Conservation (phyloP, 768 basidiomycete genomes). For the Vararia minispora region DNA sequence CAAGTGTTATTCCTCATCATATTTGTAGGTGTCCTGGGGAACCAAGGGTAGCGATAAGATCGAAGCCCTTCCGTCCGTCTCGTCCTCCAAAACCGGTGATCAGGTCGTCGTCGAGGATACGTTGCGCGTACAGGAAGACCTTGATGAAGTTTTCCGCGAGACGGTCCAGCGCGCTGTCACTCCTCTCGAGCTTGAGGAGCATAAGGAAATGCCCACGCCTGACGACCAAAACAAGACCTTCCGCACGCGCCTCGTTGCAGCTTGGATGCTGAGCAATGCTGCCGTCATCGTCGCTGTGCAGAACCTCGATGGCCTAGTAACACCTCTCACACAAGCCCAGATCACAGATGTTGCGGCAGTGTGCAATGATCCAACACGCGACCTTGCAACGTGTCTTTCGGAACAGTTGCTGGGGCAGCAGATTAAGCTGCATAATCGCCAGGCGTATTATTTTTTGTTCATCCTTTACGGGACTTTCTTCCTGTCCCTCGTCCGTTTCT, state of each 20-base stretch:
- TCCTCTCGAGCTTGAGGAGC: conserved; percentile 54
- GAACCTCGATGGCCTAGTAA: conserved; percentile 55
- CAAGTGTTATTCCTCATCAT: no score
- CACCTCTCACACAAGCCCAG: no score
- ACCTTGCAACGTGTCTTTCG: no score
- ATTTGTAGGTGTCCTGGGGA: conserved; percentile 70
- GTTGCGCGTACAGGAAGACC: conserved; percentile 69
- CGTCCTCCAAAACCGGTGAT: conserved; percentile 69
- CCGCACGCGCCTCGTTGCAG: conserved; percentile 72
- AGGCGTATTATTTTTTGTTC: conserved; percentile 59
- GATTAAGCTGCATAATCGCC: conserved; percentile 25
- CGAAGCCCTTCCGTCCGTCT: conserved; percentile 78
- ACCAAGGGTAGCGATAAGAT: conserved; percentile 91
- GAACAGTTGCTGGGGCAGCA: conserved; percentile 29
- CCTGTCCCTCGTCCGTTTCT: conserved; percentile 58
- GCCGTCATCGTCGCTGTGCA: conserved; percentile 61
- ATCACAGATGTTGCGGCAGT: no score
- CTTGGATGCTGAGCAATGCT: conserved; percentile 73
- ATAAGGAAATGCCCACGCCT: conserved; percentile 62
- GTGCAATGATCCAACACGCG: no score
- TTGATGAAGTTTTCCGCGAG: conserved; percentile 82
- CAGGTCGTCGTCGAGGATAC: conserved; percentile 77
- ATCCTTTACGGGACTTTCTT: conserved; percentile 75
- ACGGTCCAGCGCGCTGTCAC: conserved; percentile 79
- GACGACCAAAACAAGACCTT: conserved; percentile 88